These are phyloP conservation scores for Suzukiozyma palmioleophila DNA, from an alignment of 1,139 yeast species.

Conservation along the genomic window DNA sequence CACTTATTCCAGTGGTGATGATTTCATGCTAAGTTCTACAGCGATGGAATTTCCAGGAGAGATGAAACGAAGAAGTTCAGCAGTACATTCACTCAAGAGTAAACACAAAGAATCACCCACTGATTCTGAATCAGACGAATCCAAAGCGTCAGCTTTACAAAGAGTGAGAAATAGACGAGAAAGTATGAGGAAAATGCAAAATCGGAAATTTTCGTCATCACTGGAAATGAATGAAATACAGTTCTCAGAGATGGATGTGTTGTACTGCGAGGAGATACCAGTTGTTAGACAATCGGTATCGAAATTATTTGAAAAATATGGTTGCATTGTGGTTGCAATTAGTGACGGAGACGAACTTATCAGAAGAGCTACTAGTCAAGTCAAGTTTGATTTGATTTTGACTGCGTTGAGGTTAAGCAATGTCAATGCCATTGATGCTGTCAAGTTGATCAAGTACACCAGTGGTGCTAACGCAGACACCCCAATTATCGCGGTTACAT, in stretches of 20 bases:
- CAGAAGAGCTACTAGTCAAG: conserved; percentile 77
- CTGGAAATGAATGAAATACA: conserved; percentile 6
- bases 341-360: conserved; percentile 80
- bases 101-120: conserved; percentile 42
- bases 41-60: conserved; percentile 3
- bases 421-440: conserved; percentile 70
- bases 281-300: conserved; percentile 69
- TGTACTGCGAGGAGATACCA: conserved; percentile 86
- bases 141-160: conserved; percentile 45
- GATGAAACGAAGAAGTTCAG: conserved; percentile 2
- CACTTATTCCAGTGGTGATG: conserved; percentile 36
- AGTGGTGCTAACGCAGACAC: conserved; percentile 71
- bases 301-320: conserved; percentile 61
- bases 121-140: conserved; percentile 68
- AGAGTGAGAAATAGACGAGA: conserved; percentile 59
- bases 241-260: conserved; percentile 49
- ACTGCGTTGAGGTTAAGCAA: conserved; percentile 70
- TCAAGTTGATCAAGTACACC: conserved; percentile 72
- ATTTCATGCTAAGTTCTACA: conserved; percentile 11
- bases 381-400: conserved; percentile 78
- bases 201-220: conserved; percentile 12
- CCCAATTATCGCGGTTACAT: conserved; percentile 75
- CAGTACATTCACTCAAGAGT: neutral
- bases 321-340: conserved; percentile 79
- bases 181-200: conserved; percentile 25